Evolutionary conservation across 306 rosid species (phyloP), one percentile per base, ranked within the genome.

Genomic region (Neltuma alba): DNA sequence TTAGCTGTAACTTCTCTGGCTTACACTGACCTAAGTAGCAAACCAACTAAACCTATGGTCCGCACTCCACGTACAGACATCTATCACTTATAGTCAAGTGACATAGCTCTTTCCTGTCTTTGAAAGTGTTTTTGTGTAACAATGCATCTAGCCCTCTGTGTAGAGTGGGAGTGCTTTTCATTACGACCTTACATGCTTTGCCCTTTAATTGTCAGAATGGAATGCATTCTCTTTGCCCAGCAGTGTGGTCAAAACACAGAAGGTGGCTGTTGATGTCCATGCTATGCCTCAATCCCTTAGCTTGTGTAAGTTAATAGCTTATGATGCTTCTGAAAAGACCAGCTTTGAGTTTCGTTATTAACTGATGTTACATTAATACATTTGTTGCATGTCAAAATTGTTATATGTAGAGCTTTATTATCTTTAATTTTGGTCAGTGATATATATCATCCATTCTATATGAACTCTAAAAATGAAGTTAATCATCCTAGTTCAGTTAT

Each of bases 221-320:
- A 44, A 79, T 95, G 96, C 99, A 95, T 68, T 95, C 99, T 76
- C 94, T 95, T 75, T 95, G 99, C 84, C 99, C 99, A 64, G 99
- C 98, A 48, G 97, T 95, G 80, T 93, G 97, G 99, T 93, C 99
- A 55, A 95, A 95, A 83, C 98, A 95, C 83, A 88, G 97, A 83
- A 87, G 99, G 83, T 95, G 99, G 99, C 91, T 93, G 70, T 85
- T 95, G 81, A 95, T 91, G 98, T 91, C 98, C 69, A 93, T 93
- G 98, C 90, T 95, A 70, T 90, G 98, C 82, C 88, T 95, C 88
- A 95, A 93, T 73, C 99, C 98, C 72, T 25, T 92, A 66, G 86
- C 97, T 34, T 95, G 99, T 89, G 99, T 95, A 93, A 95, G 99
- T 93, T 81, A 76, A 76, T 76, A 38, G 70, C 81, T 76, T 40